Base-by-base conservation (phyloP, 176 grass and related monocot genomes). In the Aechmea fasciata region DNA sequence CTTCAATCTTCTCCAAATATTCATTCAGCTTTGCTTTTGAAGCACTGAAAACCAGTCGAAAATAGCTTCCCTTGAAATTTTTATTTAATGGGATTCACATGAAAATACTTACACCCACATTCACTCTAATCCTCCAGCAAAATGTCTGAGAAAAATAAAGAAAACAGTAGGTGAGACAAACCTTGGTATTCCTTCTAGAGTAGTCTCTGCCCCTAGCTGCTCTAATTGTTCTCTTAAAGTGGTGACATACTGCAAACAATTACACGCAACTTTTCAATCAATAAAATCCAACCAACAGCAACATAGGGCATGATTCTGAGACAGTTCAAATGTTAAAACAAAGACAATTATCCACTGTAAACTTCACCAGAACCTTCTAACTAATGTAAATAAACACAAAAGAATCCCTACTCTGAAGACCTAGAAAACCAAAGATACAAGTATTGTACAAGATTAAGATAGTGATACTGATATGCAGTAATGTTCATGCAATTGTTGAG, bases 1-100 rank as follows among this genome's bases (percentile, higher is more conserved):
- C 79, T 93, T 99, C 87, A 75, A 99, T 93, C 71, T 87, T 89
- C 77, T 99, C 84, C 48, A 80, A 99, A 75, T 93, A 99, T 33
- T 99, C 87, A 69, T 78, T 82, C 80, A 93, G 63, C 63, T 99
- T 99, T 75, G 89, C 82, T 82, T 99, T 99, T 57, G 82, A 85
- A 64, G 93, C 52, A 63, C 87, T 93, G 75, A 57, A 10, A 68
- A 70, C 14, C 51, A 57, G 50, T 69, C 20, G 14, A n/a, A n/a
- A 76, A 11, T 17, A 25, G 0, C 52, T 55, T n/a, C 2, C 52
- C 11, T 55, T 55, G 52, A 55, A 55, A 55, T 3, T 55, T 0
- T 59, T 59, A 59, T 59, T 13, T 19, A 59, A 20, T 17, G n/a
- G 55, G 15, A 59, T 59, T 59, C n/a, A 59, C n/a, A 19, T 9